Evolutionary conservation across 306 rosid species (phyloP), one percentile per base, ranked within the genome.

Genomic region (peach (Prunus persica)): DNA sequence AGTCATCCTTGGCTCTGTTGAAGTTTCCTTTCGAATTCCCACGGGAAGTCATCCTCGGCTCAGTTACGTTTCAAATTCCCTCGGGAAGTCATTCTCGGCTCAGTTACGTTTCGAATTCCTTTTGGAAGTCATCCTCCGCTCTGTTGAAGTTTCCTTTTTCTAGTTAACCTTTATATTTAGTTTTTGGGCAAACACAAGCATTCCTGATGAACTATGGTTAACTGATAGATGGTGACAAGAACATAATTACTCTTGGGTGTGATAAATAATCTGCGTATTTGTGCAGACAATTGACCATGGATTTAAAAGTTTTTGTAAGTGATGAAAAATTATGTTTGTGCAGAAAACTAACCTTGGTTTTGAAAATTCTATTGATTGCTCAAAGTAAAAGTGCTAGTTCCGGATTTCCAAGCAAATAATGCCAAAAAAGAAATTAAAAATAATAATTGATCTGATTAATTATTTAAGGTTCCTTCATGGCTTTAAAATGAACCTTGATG

Each of bases 121-220:
- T 61, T 4, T 0, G 89, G 83, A 89, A 89, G 92, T 89, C 94
- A 30, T 91, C 97, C 91, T 89, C 83, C 92, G 91, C 94, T 91
- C 78, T 55, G 78, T 65, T 74, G 43, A 58, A 57, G 64, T 57
- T 74, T 65, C 32, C 46, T 51, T 61, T 32, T 65, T 7, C 71
- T 47, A 55, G 45, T 57, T 75, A 65, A 66, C 58, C 78, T 75
- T 20, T 76, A 62, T 62, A 43, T 64, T 16, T 64, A 49, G 57
- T 14, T 62, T 28, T 62, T 9, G 43, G 5, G 77, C 43, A 60
- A 38, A 43, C 51, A 41, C 30, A 67, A 22, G 54, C 62, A 64
- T 65, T 24, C 51, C 67, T 67, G 34, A 75, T 41, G 47, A 70
- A 64, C 65, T 49, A 45, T 52, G 43, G n/a, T 76, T 79, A 24